Conservation (phyloP, 1,139 yeast genomes). For the Taphrina flavorubra region DNA sequence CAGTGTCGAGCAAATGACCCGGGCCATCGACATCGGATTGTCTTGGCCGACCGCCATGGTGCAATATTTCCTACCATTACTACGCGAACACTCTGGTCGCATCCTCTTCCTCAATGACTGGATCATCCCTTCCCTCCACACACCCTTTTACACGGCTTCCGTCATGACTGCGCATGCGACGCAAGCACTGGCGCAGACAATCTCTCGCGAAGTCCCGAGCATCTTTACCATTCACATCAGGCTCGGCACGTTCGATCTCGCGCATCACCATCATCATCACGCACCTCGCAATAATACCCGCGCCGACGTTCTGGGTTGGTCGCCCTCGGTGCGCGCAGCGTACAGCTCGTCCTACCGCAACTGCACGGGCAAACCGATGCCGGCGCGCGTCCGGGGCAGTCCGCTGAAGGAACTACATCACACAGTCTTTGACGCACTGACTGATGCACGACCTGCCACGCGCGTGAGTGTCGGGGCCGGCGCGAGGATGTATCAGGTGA, state of each 20-base stretch:
- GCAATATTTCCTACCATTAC: slow-evolving; percentile 32
- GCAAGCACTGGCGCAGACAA: slow-evolving; percentile 22
- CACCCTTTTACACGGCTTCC: slow-evolving; percentile 31
- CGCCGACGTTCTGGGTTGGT: slow-evolving; percentile 29
- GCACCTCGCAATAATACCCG: slow-evolving; percentile 1
- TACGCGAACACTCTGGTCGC: slow-evolving; percentile 36
- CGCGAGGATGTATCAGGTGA: slow-evolving; percentile 23
- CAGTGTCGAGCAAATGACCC: slow-evolving; percentile 24
- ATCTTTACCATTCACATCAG: slow-evolving; percentile 28
- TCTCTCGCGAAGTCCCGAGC: slow-evolving; percentile 33
- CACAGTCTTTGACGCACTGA: slow-evolving; percentile 38
- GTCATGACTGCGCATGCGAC: slow-evolving; percentile 33
- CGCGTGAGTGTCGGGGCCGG: slow-evolving; percentile 29
- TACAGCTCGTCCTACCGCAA: slow-evolving; percentile 27
- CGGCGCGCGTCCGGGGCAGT: slow-evolving; percentile 31
- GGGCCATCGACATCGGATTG: slow-evolving; percentile 10
- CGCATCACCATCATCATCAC: slow-evolving; percentile 21
- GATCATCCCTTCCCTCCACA: slow-evolving; percentile 32
- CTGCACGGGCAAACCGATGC: slow-evolving; percentile 13
- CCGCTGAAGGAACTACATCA: slow-evolving; percentile 35
- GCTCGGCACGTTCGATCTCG: slow-evolving; percentile 36
- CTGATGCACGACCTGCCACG: slow-evolving; percentile 16
- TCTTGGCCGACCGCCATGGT: slow-evolving; percentile 31
- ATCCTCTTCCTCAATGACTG: slow-evolving; percentile 36
- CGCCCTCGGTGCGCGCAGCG: slow-evolving; percentile 30